These are phyloP conservation scores for Grigorovia yakushimaensis DNA, from an alignment of 805 yeast genomes.

Conservation along the genomic window DNA sequence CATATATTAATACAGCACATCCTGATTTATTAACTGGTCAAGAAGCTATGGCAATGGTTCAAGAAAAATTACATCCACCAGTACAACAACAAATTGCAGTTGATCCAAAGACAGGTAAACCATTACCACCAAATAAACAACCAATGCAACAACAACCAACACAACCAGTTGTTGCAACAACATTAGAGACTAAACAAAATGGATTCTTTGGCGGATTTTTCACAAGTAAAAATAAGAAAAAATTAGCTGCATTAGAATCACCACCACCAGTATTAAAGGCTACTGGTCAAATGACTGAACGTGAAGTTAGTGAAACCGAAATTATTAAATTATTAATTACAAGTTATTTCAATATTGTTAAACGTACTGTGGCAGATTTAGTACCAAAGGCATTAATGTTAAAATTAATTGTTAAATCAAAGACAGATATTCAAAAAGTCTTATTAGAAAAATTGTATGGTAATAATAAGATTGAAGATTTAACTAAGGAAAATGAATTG, in stretches of 20 bases:
- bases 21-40: slow-evolving; percentile 94
- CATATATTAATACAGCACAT: slow-evolving; percentile 95
- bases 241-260: slow-evolving; percentile 91
- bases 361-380: slow-evolving; percentile 85
- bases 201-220: slow-evolving; percentile 97
- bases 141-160: slow-evolving; percentile 21
- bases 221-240: slow-evolving; percentile 83
- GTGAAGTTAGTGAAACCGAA: slow-evolving; percentile 94
- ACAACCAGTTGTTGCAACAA: background rate
- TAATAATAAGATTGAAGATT: slow-evolving; percentile 52
- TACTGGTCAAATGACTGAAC: slow-evolving; percentile 80
- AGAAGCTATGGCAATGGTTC: slow-evolving; percentile 85
- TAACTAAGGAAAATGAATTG: slow-evolving; percentile 83
- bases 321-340: slow-evolving; percentile 86
- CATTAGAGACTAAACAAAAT: slow-evolving; percentile 33
- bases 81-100: slow-evolving; percentile 70
- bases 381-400: slow-evolving; percentile 95
- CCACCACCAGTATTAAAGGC: slow-evolving; percentile 95
- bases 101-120: slow-evolving; percentile 86
- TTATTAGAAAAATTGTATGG: slow-evolving; percentile 79
- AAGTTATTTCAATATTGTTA: slow-evolving; percentile 86
- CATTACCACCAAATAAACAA: slow-evolving; percentile 43
- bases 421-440: slow-evolving; percentile 83
- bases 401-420: slow-evolving; percentile 75
- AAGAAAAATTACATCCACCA: slow-evolving; percentile 64